Conservation (phyloP, 805 yeast species). For the Barnettozyma sucrosica region DNA sequence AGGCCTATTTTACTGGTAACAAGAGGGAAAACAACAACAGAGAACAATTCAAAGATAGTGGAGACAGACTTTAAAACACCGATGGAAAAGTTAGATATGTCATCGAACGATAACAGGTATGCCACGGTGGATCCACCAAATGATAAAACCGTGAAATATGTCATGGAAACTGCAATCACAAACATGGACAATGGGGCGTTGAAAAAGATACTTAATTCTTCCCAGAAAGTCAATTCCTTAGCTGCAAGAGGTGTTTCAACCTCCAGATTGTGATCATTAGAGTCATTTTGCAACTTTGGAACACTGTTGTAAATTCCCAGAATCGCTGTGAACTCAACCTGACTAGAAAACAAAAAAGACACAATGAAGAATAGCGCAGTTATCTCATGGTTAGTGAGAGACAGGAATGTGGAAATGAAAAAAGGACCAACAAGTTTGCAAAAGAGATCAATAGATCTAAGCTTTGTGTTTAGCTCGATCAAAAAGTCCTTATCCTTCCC, state of each 20-base stretch:
- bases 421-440: constrained; percentile 35
- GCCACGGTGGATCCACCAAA: constrained; percentile 35
- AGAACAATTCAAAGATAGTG: constrained; percentile 28
- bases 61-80: constrained; percentile 31
- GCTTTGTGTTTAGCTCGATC: constrained; percentile 27
- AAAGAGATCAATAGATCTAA: constrained; percentile 34
- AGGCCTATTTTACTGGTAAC: constrained; percentile 24
- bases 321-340: constrained; percentile 30
- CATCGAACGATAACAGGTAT: constrained; percentile 27
- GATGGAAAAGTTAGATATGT: constrained; percentile 26
- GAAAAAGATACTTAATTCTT: constrained; percentile 18
- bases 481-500: constrained; percentile 24
- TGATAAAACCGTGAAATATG: constrained; percentile 34
- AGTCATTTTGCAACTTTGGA: constrained; percentile 24
- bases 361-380: constrained; percentile 26
- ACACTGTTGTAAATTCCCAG: constrained; percentile 28
- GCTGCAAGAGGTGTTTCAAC: not conserved
- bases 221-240: constrained; percentile 11
- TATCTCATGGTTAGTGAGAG: constrained; percentile 16
- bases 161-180: constrained; percentile 26
- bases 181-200: constrained; percentile 26
- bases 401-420: constrained; percentile 29
- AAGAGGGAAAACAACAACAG: constrained; percentile 30
- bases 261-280: not conserved
- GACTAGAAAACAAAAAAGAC: constrained; percentile 26